Conservation (phyloP, 2,329 filamentous ascomycete species). For the Nemania sp. region DNA sequence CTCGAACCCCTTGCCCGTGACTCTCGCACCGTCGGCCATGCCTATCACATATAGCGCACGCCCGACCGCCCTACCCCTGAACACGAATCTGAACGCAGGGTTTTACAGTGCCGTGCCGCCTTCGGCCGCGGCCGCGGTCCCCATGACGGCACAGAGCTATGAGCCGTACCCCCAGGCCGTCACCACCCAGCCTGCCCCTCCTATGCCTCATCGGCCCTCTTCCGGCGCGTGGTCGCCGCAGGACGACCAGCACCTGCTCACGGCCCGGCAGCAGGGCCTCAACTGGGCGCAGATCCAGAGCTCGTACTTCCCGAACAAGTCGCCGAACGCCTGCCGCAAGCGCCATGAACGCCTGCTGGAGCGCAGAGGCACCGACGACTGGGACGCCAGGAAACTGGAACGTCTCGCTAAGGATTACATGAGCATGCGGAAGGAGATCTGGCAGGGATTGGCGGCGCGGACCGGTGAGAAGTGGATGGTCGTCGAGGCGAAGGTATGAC, state of each 20-base stretch:
- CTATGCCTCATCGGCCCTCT: conserved; percentile 64
- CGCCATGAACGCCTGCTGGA: conserved; percentile 87
- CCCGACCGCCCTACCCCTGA: conserved; percentile 54
- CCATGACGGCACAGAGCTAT: conserved; percentile 56
- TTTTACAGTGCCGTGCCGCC: conserved; percentile 57
- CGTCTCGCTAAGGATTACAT: conserved; percentile 82
- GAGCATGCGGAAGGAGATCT: conserved; percentile 82
- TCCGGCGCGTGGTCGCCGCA: conserved; percentile 77
- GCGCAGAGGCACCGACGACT: conserved; percentile 78
- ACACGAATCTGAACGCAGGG: conserved; percentile 51
- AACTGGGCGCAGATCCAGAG: conserved; percentile 87
- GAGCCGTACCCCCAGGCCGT: conserved; percentile 56
- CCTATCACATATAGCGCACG: conserved; percentile 58
- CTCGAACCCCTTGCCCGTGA: conserved; percentile 53
- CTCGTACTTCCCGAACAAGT: conserved; percentile 81
- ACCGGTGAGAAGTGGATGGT: conserved; percentile 87
- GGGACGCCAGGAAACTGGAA: conserved; percentile 81
- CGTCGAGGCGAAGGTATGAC: conserved; percentile 71
- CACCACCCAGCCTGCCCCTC: conserved; percentile 50
- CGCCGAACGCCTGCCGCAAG: conserved; percentile 87
- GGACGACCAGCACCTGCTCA: conserved; percentile 80
- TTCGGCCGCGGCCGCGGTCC: conserved; percentile 47
- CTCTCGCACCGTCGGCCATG: conserved; percentile 56
- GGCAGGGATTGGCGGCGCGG: conserved; percentile 77
- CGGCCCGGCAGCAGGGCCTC: conserved; percentile 77